Evolutionary conservation across 164 flowering plant species (phyloP), one percentile per base, ranked within the genome.

Genomic region (Chimonanthus salicifolius): DNA sequence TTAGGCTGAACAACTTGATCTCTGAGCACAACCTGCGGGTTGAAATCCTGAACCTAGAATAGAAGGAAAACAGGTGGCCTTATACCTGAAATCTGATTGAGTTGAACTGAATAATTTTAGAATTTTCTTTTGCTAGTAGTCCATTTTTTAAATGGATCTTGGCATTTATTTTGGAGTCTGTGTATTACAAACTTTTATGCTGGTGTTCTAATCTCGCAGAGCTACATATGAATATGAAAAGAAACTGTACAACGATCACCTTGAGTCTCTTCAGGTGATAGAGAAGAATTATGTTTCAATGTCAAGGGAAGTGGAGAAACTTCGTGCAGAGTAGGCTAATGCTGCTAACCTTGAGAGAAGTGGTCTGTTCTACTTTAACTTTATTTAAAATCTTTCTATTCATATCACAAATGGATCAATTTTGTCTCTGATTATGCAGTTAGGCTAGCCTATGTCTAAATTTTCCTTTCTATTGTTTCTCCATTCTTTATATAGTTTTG

Each of bases 251-350:
- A 86, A 78, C 69, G 97, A 91, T 70, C 98, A 94, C 77, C 88
- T 88, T 49, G 92, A 92, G 84, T 87, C 91, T 62, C 97, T 94
- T 80, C 97, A 94, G 81, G 84, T 82, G 74, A 92, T 94, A 98
- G 98, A 94, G 83, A 90, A 89, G 84, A 90, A 92, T 77, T 94
- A 92, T 76, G 62, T 84, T 65, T 84, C 87, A 44, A 94, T 94
- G 98, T 80, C 90, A 20, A 86, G 88, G 76, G 99, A 94, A 84
- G 88, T 92, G 70, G 98, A 93, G 74, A 94, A 91, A 83, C 99
- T 92, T 70, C 87, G 91, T n/a, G 90, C 91, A 66, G 91, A 92
- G 80, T 74, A 92, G 77, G 83, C 82, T 72, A 92, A 84, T 73
- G 45, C 86, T 65, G 77, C 92, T 70, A 87, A 78, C 69, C 75